Percentiles rank a stretch among this genome's conserved stretches.
These are phyloP conservation scores for Fusarium napiforme DNA, from an alignment of 2,329 filamentous ascomycete genomes.

Conservation along the genomic window DNA sequence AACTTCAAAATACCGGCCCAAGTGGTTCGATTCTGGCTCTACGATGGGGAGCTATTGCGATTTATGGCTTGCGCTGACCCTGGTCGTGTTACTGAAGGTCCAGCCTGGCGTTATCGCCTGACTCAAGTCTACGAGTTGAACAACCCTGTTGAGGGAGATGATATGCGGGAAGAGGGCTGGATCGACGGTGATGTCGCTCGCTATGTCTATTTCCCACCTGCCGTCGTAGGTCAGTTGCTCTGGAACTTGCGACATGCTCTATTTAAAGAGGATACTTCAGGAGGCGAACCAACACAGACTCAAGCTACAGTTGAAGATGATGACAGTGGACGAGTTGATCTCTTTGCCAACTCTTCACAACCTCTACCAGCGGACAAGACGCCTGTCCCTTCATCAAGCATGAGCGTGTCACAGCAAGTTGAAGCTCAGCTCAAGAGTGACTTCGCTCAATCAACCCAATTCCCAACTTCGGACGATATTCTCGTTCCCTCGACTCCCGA, in stretches of 20 bases:
- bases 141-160: slow-evolving; percentile 63
- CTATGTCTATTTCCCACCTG: slow-evolving; percentile 66
- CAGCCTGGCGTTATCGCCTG: slow-evolving; percentile 45
- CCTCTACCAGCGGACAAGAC: slow-evolving; percentile 8
- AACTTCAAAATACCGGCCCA: slow-evolving; percentile 64
- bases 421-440: slow-evolving; percentile 63
- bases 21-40: slow-evolving; percentile 72
- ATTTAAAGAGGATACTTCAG: slow-evolving; percentile 44
- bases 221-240: slow-evolving; percentile 66
- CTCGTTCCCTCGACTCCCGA: slow-evolving; percentile 51
- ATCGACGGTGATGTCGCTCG: slow-evolving; percentile 60
- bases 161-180: slow-evolving; percentile 67
- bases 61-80: slow-evolving; percentile 69
- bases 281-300: slow-evolving; percentile 34
- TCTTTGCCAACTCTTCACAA: slow-evolving; percentile 37
- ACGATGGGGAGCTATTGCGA: slow-evolving; percentile 62
- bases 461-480: slow-evolving; percentile 45
- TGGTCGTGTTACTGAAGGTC: slow-evolving; percentile 47
- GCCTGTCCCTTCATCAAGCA: slow-evolving; percentile 41
- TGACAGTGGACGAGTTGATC: slow-evolving; percentile 31
- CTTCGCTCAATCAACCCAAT: slow-evolving; percentile 53
- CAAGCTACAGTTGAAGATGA: slow-evolving; percentile 18
- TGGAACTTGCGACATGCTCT: slow-evolving; percentile 68
- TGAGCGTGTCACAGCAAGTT: slow-evolving; percentile 63
- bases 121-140: slow-evolving; percentile 70